Base-by-base conservation (phyloP, 257 asterid species). In the Nicotiana sylvestris region DNA sequence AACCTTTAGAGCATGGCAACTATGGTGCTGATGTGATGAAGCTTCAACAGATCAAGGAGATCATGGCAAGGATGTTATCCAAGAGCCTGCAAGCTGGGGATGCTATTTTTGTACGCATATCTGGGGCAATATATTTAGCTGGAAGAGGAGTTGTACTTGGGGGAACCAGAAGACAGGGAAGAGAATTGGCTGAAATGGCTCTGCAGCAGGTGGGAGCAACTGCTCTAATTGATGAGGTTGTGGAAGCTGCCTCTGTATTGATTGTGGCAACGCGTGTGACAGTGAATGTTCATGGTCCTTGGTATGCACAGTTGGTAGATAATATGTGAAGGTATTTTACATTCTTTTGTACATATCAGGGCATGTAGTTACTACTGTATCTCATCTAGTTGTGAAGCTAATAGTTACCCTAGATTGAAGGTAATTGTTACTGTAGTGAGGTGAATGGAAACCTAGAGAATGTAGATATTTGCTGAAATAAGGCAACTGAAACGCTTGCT, bases 41-140 rank as follows among this genome's bases (percentile, higher is more conserved):
- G 87, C 88, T 86, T 58, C 88, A 90, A 64, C 64, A 91, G 2
- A 57, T 85, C 84, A 90, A 91, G 89, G 92, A 91, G 56, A 85
- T 95, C 39, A 93, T 94, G 93, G 89, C 86, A n/a, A 92, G 97
- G 82, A 93, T 93, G 97, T 65, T 95, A 80, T 85, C 90, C 88
- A 95, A 90, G 85, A 92, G 94, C 87, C 87, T 95, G 84, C 99
- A 92, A 87, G 95, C 91, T 78, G 97, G 87, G 12, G 98, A 95
- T 81, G 81, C 94, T 4, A 82, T 95, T 78, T 93, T 95, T 81
- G 46, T 58, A 35, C 88, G 89, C 46, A 91, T 95, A 46, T 88
- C 99, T 33, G 90, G 85, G 32, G 94, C 95, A 1, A 87, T 91
- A 27, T 92, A 90, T 77, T 66, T 89, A 81, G 97, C 93, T 62